phyloP scores from a whole-genome alignment of 257 asterid species.

The Ajuga chamaepitys region DNA sequence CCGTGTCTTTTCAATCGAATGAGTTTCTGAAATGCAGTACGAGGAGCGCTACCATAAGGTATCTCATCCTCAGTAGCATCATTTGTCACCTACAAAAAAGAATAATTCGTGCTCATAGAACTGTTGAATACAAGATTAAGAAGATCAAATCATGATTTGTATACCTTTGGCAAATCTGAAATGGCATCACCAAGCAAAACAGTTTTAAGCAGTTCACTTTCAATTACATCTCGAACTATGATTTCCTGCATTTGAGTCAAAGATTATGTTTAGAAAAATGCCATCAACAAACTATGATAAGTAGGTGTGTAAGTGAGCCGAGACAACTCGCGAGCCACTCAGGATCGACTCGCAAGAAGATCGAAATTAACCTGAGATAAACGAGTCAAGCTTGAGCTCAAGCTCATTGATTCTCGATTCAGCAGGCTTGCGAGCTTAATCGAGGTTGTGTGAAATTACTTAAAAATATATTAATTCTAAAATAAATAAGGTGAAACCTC shows the following conservation, averaged over 20 bases:
- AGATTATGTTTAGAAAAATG: background rate
- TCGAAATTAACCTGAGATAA: no score
- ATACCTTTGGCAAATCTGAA: slow-evolving; percentile 45
- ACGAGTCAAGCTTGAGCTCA: no score
- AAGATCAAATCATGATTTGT: background rate
- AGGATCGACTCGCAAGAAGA: no score
- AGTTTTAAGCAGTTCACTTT: slow-evolving; percentile 11
- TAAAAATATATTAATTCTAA: no score
- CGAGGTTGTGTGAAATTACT: no score
- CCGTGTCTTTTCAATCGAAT: slow-evolving; percentile 24
- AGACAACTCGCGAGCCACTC: no score
- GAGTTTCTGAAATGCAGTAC: slow-evolving; percentile 21
- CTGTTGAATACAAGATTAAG: background rate
- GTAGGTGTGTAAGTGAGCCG: no score
- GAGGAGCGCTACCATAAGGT: slow-evolving; percentile 12
- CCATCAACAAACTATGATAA: background rate
- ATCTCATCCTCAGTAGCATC: slow-evolving; percentile 25
- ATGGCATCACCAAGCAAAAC: slow-evolving; percentile 32
- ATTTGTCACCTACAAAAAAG: slow-evolving; percentile 32
- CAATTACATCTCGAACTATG: slow-evolving; percentile 23
- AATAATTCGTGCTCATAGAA: background rate
- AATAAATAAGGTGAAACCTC: no score
- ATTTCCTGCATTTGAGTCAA: slow-evolving; percentile 19
- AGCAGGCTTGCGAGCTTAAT: no score
- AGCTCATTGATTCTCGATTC: no score